A percentile compares a stretch with the other conserved stretches of the same genome.
Conservation (phyloP, 106 monocot genomes). For the Allium fistulosum region DNA sequence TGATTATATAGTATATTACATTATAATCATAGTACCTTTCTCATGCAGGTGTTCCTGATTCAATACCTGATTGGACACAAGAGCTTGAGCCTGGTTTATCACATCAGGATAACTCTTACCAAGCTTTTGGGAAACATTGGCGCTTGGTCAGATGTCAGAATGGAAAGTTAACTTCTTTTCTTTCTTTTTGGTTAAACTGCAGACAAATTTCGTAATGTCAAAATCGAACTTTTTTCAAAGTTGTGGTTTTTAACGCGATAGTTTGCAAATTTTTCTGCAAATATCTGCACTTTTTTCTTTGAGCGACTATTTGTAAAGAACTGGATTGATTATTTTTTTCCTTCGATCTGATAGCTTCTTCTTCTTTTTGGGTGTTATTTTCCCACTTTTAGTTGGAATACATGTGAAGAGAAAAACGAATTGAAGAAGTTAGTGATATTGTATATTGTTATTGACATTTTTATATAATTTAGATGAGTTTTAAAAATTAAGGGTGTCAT, state of each 20-base stretch:
- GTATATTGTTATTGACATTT: too few species aligned
- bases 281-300: too few species aligned
- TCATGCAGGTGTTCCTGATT: conserved; percentile 60
- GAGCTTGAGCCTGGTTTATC: conserved; percentile 38
- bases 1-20: too few species aligned
- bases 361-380: not conserved
- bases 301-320: too few species aligned
- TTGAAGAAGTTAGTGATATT: too few species aligned
- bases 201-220: not conserved
- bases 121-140: conserved; percentile 57
- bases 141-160: conserved; percentile 77
- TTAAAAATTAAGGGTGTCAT: too few species aligned
- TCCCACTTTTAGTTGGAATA: not conserved
- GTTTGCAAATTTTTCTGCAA: too few species aligned
- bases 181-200: not conserved
- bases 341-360: not conserved
- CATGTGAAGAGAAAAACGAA: too few species aligned
- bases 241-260: too few species aligned
- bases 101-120: conserved; percentile 32
- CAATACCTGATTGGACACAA: conserved; percentile 72
- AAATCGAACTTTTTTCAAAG: too few species aligned
- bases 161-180: conserved; percentile 30
- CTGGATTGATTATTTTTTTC: too few species aligned
- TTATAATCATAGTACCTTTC: conserved; percentile 3
- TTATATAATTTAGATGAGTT: too few species aligned